These are phyloP conservation scores for Discostella pseudostelligera DNA, from an alignment of 108 stramenopile species.

Conservation along the genomic window DNA sequence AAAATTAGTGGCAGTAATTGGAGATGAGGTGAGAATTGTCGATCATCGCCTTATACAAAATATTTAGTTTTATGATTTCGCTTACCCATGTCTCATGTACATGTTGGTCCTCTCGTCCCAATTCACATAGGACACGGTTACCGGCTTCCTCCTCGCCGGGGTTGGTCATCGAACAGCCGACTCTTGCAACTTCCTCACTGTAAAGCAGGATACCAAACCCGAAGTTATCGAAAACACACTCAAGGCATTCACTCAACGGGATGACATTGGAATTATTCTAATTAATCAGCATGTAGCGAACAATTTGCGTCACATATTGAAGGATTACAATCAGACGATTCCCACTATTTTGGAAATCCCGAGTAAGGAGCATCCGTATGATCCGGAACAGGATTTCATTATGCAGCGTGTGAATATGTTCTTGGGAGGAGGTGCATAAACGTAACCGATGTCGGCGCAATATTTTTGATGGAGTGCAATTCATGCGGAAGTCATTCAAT, in stretches of 20 bases:
- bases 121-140: slow-evolving; percentile 89
- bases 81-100: not conserved
- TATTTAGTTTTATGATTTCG: not conserved
- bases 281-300: slow-evolving; percentile 98
- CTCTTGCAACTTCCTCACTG: slow-evolving; percentile 94
- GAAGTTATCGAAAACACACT: slow-evolving; percentile 80
- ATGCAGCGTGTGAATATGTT: slow-evolving; percentile 99
- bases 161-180: slow-evolving; percentile 95
- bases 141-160: slow-evolving; percentile 97
- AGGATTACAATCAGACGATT: slow-evolving; percentile 93
- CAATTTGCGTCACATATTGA: slow-evolving; percentile 94
- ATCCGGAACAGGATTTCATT: slow-evolving; percentile 98
- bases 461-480: too few species aligned
- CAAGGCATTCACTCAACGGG: slow-evolving; percentile 72
- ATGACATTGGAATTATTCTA: slow-evolving; percentile 96
- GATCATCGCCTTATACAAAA: not conserved
- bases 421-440: slow-evolving; percentile 69
- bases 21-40: slow-evolving; percentile 77
- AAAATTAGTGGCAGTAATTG: slow-evolving; percentile 91
- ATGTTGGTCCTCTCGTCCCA: not conserved
- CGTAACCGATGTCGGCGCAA: slow-evolving; percentile 6
- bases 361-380: slow-evolving; percentile 95
- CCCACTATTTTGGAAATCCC: slow-evolving; percentile 99
- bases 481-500: not conserved
- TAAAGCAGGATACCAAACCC: slow-evolving; percentile 84